Conservation (phyloP, 1,284 basidiomycete species). For the Clitocybe nebularis region DNA sequence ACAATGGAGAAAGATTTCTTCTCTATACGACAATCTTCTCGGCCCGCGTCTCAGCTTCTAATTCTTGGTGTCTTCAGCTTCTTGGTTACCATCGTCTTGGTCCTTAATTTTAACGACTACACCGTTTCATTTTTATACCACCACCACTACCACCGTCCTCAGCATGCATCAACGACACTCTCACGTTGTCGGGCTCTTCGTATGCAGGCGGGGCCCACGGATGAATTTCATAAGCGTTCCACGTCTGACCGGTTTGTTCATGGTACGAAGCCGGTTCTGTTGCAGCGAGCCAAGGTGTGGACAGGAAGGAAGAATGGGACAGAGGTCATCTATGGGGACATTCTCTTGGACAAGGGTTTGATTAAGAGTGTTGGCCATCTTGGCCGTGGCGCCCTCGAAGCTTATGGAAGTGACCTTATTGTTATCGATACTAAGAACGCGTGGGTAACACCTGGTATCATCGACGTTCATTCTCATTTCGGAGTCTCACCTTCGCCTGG, state of each 20-base stretch:
- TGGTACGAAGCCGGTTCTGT: constrained; percentile 55
- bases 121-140: too few relatives aligned
- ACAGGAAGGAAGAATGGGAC: constrained; percentile 55
- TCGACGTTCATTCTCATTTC: constrained; percentile 77
- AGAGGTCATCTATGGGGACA: constrained; percentile 46
- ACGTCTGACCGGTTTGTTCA: constrained; percentile 66
- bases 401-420: constrained; percentile 28
- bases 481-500: constrained; percentile 40
- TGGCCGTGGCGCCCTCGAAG: constrained; percentile 20
- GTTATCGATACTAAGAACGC: constrained; percentile 44
- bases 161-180: constrained; percentile 20
- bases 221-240: constrained; percentile 44
- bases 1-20: constrained; percentile 12
- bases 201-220: constrained; percentile 36
- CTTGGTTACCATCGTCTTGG: constrained; percentile 9
- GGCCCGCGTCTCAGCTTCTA: constrained; percentile 1
- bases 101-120: constrained; percentile 1
- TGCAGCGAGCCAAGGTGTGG: constrained; percentile 45
- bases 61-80: constrained; percentile 8
- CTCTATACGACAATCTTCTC: not conserved
- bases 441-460: constrained; percentile 56
- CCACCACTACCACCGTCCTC: constrained; percentile 9
- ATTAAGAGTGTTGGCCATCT: constrained; percentile 48
- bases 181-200: constrained; percentile 37
- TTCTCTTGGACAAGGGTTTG: constrained; percentile 52